These are phyloP conservation scores for Sclerotinia subarctica DNA, from an alignment of 2,329 filamentous ascomycete genomes.

Conservation along the genomic window DNA sequence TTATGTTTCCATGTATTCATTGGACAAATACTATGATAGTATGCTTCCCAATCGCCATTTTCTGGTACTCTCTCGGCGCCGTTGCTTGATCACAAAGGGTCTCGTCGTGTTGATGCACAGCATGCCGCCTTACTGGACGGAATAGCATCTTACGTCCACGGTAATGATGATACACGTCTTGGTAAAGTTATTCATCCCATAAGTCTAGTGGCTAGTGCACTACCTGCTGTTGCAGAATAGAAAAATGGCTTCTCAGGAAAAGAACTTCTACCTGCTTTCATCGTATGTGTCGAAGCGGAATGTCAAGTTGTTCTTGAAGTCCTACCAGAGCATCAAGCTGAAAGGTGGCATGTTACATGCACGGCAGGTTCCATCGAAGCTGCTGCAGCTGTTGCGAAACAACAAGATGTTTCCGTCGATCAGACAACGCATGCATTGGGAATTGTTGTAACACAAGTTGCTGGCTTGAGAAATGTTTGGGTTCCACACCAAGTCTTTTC, in stretches of 20 bases:
- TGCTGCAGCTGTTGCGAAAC: conserved; percentile 50
- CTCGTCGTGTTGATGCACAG: conserved; percentile 42
- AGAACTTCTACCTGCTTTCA: conserved; percentile 50
- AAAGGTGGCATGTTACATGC: conserved; percentile 54
- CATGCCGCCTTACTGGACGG: conserved; percentile 53
- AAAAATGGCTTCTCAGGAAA: conserved; percentile 42
- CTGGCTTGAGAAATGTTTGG: conserved; percentile 54
- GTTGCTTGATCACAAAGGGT: conserved; percentile 38
- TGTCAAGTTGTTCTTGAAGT: conserved; percentile 52
- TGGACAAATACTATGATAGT: conserved; percentile 20
- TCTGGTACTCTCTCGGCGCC: conserved; percentile 38
- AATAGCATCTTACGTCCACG: conserved; percentile 53
- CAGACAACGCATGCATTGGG: conserved; percentile 51
- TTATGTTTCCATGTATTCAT: neutral
- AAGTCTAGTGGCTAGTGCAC: conserved; percentile 49
- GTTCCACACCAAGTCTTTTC: conserved; percentile 54
- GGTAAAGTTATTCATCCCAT: conserved; percentile 55
- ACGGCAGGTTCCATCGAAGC: conserved; percentile 52
- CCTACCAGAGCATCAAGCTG: conserved; percentile 53
- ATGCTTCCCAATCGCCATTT: conserved; percentile 35
- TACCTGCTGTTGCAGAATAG: conserved; percentile 48
- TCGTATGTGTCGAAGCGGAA: conserved; percentile 51
- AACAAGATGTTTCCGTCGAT: conserved; percentile 42
- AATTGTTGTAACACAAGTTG: conserved; percentile 51
- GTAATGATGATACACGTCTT: conserved; percentile 56